Evolutionary conservation across 2,329 filamentous ascomycete species (phyloP).

Genomic region (Hypoxylon sp.): DNA sequence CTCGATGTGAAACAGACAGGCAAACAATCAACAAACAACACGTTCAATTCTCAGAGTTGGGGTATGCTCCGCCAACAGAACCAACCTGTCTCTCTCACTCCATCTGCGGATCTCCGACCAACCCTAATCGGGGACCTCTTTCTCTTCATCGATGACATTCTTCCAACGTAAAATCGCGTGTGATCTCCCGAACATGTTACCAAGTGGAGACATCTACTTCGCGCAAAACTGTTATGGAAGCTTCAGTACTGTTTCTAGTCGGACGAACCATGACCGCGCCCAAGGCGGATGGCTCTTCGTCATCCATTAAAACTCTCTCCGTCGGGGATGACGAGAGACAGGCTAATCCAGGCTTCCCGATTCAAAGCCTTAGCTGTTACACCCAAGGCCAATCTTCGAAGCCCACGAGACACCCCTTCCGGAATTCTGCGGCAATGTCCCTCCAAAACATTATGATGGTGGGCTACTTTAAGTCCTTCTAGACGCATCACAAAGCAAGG

Average conservation of each 20-base stretch:
- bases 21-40: slow-evolving; percentile 36
- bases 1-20: slow-evolving; percentile 36
- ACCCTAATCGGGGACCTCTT: slow-evolving; percentile 32
- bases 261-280: slow-evolving; percentile 46
- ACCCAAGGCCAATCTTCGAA: slow-evolving; percentile 57
- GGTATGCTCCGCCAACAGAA: slow-evolving; percentile 6
- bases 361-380: slow-evolving; percentile 50
- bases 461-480: slow-evolving; percentile 51
- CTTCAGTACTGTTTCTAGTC: slow-evolving; percentile 45
- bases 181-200: slow-evolving; percentile 43
- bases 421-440: slow-evolving; percentile 59
- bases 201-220: slow-evolving; percentile 43
- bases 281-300: slow-evolving; percentile 32
- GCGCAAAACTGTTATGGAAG: slow-evolving; percentile 34
- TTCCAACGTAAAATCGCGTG: slow-evolving; percentile 30
- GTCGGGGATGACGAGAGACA: slow-evolving; percentile 55
- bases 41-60: slow-evolving; percentile 19
- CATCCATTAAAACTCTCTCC: slow-evolving; percentile 46
- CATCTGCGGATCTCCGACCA: slow-evolving; percentile 42
- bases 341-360: slow-evolving; percentile 47
- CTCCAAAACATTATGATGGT: slow-evolving; percentile 49
- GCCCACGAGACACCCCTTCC: slow-evolving; percentile 61
- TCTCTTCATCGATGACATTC: slow-evolving; percentile 17
- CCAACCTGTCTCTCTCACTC: slow-evolving; percentile 4
- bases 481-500: slow-evolving; percentile 58